These are phyloP conservation scores for Helichrysum umbraculigerum DNA, from an alignment of 129 eudicot species.

Conservation along the genomic window DNA sequence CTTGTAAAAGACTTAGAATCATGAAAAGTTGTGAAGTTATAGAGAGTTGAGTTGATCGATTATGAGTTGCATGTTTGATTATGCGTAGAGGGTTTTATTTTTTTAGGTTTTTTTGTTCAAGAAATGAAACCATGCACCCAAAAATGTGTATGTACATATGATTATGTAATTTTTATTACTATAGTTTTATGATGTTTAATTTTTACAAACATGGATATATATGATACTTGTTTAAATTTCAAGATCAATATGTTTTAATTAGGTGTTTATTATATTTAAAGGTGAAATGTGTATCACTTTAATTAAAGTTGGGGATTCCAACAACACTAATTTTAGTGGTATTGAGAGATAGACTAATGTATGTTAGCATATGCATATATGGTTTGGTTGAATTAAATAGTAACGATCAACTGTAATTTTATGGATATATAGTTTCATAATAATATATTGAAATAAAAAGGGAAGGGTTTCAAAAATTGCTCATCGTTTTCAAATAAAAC, in stretches of 20 bases:
- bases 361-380: too few relatives aligned
- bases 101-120: constrained; percentile 31
- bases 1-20: constrained; percentile 80
- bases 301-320: not conserved
- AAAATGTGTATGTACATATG: constrained; percentile 4
- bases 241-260: not conserved
- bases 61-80: not conserved
- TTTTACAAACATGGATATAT: not conserved
- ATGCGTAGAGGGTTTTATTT: constrained; percentile 43
- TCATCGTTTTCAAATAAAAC: too few relatives aligned
- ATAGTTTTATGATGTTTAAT: constrained; percentile 12
- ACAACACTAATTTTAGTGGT: not conserved
- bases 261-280: not conserved
- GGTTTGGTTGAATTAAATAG: too few relatives aligned
- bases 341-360: too few relatives aligned
- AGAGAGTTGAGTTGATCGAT: constrained; percentile 19
- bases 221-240: constrained; percentile 10
- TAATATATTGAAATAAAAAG: too few relatives aligned
- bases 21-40: constrained; percentile 72
- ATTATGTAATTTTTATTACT: constrained; percentile 14
- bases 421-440: too few relatives aligned
- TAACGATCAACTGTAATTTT: too few relatives aligned
- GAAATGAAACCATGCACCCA: constrained; percentile 5
- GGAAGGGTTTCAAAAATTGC: too few relatives aligned
- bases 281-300: not conserved